phyloP scores from a whole-genome alignment of 331 rosid species.

The Malus hybrid region DNA sequence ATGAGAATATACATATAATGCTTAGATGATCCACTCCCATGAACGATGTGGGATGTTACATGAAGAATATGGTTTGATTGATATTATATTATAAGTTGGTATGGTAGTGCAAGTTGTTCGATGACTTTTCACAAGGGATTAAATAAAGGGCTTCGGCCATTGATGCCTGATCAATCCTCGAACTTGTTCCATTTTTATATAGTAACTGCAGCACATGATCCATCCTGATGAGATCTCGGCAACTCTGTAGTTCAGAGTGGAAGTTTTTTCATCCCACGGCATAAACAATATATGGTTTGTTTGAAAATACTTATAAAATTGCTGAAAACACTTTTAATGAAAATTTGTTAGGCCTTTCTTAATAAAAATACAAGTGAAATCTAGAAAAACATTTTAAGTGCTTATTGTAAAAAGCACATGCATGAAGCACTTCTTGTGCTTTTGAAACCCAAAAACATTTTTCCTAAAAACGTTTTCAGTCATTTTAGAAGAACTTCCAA shows the following conservation, averaged over 20 bases:
- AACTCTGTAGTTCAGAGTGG: not conserved
- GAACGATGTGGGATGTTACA: no score
- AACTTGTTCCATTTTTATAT: not conserved
- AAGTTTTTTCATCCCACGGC: no score
- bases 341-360: no score
- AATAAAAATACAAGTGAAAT: no score
- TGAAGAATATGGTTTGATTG: not conserved
- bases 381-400: not conserved
- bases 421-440: no score
- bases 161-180: not conserved
- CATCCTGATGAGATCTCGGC: not conserved
- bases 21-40: no score
- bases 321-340: rapidly evolving
- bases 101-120: not conserved
- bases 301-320: no score
- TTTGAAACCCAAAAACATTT: no score
- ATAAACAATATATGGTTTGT: no score
- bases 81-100: not conserved
- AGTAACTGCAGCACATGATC: not conserved
- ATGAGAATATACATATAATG: no score
- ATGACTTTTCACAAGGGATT: not conserved
- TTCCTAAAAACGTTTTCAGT: rapidly evolving
- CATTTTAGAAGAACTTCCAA: not conserved
- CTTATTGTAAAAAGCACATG: no score
- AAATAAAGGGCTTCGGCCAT: not conserved